phyloP scores from a whole-genome alignment of 164 flowering plant genomes.

The Protea cynaroides region DNA sequence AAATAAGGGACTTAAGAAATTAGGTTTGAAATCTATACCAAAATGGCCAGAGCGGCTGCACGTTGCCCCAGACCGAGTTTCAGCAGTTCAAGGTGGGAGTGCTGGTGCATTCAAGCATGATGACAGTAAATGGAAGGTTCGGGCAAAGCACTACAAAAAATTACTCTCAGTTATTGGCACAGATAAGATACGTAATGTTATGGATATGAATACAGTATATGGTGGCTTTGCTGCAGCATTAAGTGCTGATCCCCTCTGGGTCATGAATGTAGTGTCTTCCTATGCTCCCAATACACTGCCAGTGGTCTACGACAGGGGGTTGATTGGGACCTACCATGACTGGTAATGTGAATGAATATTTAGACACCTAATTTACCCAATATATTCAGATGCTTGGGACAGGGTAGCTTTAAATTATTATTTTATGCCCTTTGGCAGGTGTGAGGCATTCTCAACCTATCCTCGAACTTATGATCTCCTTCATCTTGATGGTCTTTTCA shows the following conservation, averaged over 20 bases:
- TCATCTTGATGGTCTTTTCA: conserved; percentile 89
- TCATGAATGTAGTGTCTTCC: conserved; percentile 96
- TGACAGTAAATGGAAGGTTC: conserved; percentile 75
- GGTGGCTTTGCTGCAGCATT: conserved; percentile 95
- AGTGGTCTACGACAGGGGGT: conserved; percentile 90
- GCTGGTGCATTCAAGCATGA: conserved; percentile 76
- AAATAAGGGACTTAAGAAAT: conserved; percentile 36
- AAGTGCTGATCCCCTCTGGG: conserved; percentile 82
- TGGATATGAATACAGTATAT: conserved; percentile 93
- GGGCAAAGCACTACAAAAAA: conserved; percentile 84
- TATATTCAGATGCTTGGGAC: neutral
- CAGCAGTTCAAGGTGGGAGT: conserved; percentile 63
- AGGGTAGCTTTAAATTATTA: neutral
- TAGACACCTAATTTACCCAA: no score
- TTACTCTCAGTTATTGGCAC: conserved; percentile 74
- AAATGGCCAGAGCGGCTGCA: conserved; percentile 86
- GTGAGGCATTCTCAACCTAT: conserved; percentile 98
- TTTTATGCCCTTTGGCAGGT: conserved; percentile 39
- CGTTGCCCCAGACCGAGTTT: conserved; percentile 68
- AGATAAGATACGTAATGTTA: conserved; percentile 79
- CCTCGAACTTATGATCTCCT: conserved; percentile 98
- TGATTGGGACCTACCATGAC: conserved; percentile 88
- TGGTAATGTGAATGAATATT: conserved; percentile 45
- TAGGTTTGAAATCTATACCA: conserved; percentile 40
- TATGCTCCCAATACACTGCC: conserved; percentile 73